Percentiles rank a stretch among this genome's conserved stretches.
phyloP scores from a whole-genome alignment of 257 asterid species.

The Ilex aquifolium region DNA sequence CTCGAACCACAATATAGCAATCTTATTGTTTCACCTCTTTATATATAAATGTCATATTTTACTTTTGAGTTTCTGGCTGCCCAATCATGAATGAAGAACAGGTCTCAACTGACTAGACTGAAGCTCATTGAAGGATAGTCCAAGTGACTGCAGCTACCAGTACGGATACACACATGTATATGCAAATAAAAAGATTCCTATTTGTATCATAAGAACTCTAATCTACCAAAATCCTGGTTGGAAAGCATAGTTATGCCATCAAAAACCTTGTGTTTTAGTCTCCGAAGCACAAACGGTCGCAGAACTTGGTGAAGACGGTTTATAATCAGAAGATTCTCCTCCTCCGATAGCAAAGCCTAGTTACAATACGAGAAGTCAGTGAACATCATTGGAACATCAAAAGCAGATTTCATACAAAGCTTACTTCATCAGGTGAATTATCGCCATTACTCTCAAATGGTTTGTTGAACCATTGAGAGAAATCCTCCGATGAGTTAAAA shows the following conservation, averaged over 20 bases:
- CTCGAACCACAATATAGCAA: too few species aligned
- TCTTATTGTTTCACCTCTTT: too few species aligned
- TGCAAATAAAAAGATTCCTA: too few species aligned
- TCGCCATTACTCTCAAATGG: constrained; percentile 97
- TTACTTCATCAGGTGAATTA: constrained; percentile 80
- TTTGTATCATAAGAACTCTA: too few species aligned
- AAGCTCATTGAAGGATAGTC: too few species aligned
- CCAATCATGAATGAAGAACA: too few species aligned
- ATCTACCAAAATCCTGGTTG: neutral
- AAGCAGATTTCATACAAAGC: constrained; percentile 8
- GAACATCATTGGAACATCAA: neutral
- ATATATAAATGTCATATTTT: too few species aligned
- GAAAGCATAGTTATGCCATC: constrained; percentile 4
- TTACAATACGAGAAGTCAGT: constrained; percentile 8
- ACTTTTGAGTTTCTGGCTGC: too few species aligned
- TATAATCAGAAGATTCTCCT: constrained; percentile 95
- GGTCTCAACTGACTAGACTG: too few species aligned
- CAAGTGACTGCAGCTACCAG: too few species aligned
- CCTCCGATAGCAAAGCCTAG: constrained; percentile 96
- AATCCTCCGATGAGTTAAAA: constrained; percentile 96
- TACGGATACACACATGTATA: too few species aligned
- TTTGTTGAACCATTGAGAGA: constrained; percentile 98
- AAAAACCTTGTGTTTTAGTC: constrained; percentile 94
- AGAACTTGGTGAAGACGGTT: constrained; percentile 99
- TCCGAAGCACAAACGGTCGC: constrained; percentile 96